These are phyloP conservation scores for Hirsutella minnesotensis DNA, from an alignment of 2,329 filamentous ascomycete species.

Conservation along the genomic window DNA sequence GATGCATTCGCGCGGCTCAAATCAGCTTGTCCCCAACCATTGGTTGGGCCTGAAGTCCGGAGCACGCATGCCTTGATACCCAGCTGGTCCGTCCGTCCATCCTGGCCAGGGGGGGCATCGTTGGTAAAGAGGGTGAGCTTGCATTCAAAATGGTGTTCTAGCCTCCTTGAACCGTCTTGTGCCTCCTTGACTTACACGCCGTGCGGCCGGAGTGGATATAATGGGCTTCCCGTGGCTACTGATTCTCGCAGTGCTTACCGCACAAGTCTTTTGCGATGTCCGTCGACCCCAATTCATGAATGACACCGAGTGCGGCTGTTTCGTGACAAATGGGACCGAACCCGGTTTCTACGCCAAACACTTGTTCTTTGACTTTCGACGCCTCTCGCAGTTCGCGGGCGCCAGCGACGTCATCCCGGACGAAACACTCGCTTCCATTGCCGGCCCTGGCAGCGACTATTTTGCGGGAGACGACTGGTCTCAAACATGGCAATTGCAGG, in stretches of 20 bases:
- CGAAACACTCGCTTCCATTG: conserved; percentile 14
- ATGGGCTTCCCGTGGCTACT: too few relatives aligned
- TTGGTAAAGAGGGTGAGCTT: too few relatives aligned
- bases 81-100: not conserved
- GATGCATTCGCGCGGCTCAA: not conserved
- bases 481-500: conserved; percentile 24
- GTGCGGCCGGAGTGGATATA: too few relatives aligned
- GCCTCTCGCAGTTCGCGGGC: conserved; percentile 24
- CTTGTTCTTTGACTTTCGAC: conserved; percentile 38
- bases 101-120: too few relatives aligned
- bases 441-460: conserved; percentile 23
- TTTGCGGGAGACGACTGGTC: conserved; percentile 25
- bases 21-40: not conserved
- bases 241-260: too few relatives aligned
- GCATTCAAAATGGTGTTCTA: too few relatives aligned
- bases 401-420: conserved; percentile 20
- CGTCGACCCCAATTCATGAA: not conserved
- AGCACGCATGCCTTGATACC: too few relatives aligned
- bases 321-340: conserved; percentile 32
- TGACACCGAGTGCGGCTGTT: conserved; percentile 32
- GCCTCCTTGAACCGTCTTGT: too few relatives aligned
- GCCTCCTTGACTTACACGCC: too few relatives aligned
- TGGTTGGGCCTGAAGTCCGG: too few relatives aligned
- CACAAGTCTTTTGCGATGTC: too few relatives aligned
- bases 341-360: conserved; percentile 31